A percentile compares a stretch with the other conserved stretches of the same genome.
Conservation (phyloP, 2,329 filamentous ascomycete genomes). For the Aspergillus luchuensis region DNA sequence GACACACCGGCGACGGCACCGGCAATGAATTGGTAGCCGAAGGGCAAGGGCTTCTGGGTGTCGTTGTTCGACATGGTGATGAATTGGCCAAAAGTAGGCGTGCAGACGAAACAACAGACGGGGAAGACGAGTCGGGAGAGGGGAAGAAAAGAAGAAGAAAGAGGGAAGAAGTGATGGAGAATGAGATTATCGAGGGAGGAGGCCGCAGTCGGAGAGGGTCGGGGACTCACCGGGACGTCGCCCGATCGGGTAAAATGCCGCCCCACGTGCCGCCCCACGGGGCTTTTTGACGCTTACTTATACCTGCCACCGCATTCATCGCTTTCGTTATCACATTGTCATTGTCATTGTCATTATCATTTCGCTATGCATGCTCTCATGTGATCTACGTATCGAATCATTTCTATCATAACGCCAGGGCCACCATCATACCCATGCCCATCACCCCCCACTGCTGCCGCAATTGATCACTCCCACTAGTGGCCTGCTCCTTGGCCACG, state of each 20-base stretch:
- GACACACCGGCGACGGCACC: conserved; percentile 97
- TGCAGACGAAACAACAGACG: conserved; percentile 7
- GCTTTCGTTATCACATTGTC: not conserved
- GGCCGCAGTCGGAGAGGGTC: conserved; percentile 15
- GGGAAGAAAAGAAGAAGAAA: conserved; percentile 10
- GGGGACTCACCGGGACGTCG: conserved; percentile 7
- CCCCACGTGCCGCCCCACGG: conserved; percentile 15
- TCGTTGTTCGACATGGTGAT: conserved; percentile 61
- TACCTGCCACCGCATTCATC: conserved; percentile 5
- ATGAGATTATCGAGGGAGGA: conserved; percentile 18
- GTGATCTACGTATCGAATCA: not conserved
- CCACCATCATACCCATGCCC: conserved; percentile 13
- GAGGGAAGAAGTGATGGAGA: conserved; percentile 17
- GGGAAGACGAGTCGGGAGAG: not conserved
- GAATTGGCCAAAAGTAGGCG: not conserved
- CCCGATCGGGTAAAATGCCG: conserved; percentile 14
- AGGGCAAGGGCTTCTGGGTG: conserved; percentile 76
- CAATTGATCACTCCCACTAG: conserved; percentile 17
- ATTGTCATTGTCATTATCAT: conserved; percentile 12
- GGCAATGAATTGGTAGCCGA: conserved; percentile 92
- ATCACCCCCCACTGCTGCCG: conserved; percentile 7
- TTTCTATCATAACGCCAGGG: conserved; percentile 4
- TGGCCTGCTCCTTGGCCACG: conserved; percentile 42
- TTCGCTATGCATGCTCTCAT: not conserved
- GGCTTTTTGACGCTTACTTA: conserved; percentile 2